These are phyloP conservation scores for Saturnispora ahearnii DNA, from an alignment of 805 yeast species.

Conservation along the genomic window DNA sequence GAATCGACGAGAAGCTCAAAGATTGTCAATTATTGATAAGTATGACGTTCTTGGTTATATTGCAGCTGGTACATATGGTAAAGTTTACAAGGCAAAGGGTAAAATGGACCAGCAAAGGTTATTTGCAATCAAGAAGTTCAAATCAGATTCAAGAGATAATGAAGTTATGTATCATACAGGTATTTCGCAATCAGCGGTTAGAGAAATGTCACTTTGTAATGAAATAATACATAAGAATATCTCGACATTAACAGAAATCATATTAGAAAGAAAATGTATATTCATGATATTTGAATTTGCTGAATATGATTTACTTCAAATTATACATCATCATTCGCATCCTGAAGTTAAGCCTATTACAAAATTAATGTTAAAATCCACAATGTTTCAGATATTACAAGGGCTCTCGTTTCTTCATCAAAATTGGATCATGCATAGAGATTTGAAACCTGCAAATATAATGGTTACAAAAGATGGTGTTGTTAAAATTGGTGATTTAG, in stretches of 20 bases:
- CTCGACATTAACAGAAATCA: conserved; percentile 70
- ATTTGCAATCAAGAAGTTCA: conserved; percentile 91
- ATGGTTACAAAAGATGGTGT: conserved; percentile 87
- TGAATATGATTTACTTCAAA: conserved; percentile 90
- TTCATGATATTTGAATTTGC: conserved; percentile 95
- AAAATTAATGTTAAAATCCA: conserved; percentile 67
- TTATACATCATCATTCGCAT: conserved; percentile 89
- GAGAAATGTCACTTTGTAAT: conserved; percentile 93
- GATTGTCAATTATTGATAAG: conserved; percentile 71
- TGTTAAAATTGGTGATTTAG: conserved; percentile 94
- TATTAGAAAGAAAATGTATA: conserved; percentile 79
- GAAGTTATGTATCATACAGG: conserved; percentile 88
- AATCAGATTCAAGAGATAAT: conserved; percentile 79
- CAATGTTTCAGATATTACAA: conserved; percentile 84
- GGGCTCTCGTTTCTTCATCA: conserved; percentile 90
- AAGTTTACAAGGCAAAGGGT: conserved; percentile 81
- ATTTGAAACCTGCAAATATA: conserved; percentile 93
- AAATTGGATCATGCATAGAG: conserved; percentile 94
- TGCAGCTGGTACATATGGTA: conserved; percentile 97
- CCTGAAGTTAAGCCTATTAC: conserved; percentile 78
- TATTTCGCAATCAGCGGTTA: conserved; percentile 87
- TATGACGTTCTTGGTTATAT: conserved; percentile 90
- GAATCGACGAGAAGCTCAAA: conserved; percentile 50
- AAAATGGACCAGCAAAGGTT: conserved; percentile 23
- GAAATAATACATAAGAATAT: conserved; percentile 77